Conservation (phyloP, 2,329 filamentous ascomycete genomes). For the Madurella mycetomatis region DNA sequence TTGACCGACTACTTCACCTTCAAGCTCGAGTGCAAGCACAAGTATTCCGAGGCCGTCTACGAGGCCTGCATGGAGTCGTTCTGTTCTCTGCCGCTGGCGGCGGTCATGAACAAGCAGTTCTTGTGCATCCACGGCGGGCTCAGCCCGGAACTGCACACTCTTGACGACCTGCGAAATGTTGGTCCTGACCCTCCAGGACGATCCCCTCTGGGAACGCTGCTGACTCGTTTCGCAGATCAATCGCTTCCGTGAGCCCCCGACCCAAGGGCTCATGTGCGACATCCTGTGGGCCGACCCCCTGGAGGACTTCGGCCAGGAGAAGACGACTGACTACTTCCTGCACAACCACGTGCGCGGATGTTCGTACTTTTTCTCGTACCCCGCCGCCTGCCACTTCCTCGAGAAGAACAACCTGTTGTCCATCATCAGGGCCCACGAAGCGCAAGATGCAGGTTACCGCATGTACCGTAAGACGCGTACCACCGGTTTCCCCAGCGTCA, state of each 20-base stretch:
- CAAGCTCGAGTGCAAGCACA: constrained; percentile 99
- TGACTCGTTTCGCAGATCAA: constrained; percentile 63
- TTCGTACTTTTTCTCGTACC: constrained; percentile 99
- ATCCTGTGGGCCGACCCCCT: constrained; percentile 98
- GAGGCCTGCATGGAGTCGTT: constrained; percentile 99
- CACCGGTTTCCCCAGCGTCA: constrained; percentile 96
- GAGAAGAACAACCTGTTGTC: constrained; percentile 99
- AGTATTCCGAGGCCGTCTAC: constrained; percentile 94
- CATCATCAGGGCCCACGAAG: constrained; percentile 95
- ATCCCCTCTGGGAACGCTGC: neutral
- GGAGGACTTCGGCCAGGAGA: constrained; percentile 98
- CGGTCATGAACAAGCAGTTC: constrained; percentile 99
- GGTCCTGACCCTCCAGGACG: neutral
- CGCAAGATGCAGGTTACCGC: constrained; percentile 95
- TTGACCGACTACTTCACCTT: constrained; percentile 99
- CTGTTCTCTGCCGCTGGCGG: constrained; percentile 86
- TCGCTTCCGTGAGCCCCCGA: constrained; percentile 94
- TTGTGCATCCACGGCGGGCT: constrained; percentile 96
- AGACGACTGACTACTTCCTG: constrained; percentile 94
- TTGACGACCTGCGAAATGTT: constrained; percentile 88
- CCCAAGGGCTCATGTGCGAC: constrained; percentile 97
- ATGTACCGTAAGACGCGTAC: constrained; percentile 99
- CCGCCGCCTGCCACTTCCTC: constrained; percentile 91
- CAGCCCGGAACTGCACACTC: constrained; percentile 90
- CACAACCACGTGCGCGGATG: constrained; percentile 98